Evolutionary conservation across 768 basidiomycete genomes (phyloP).

Genomic region (Macrolepiota fuliginosa): DNA sequence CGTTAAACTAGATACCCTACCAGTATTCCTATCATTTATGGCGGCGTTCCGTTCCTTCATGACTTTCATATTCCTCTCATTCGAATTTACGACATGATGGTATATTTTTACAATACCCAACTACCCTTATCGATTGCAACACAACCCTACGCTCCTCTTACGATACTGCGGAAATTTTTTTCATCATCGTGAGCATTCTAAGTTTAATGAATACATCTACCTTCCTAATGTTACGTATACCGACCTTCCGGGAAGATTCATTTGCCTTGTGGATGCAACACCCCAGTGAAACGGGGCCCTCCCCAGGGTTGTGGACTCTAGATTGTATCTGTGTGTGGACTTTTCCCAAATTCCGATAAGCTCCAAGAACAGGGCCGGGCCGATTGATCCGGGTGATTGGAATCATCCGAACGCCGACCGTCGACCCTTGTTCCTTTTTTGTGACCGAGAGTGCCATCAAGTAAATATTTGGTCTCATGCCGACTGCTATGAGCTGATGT

Average conservation of each 20-base stretch:
- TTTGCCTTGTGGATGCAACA: not conserved
- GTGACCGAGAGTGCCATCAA: not conserved
- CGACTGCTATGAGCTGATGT: not conserved
- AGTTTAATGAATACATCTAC: not conserved
- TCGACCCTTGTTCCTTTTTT: conserved; percentile 7
- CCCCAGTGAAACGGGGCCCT: not conserved
- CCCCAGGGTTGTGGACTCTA: conserved; percentile 5
- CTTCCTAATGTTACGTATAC: not conserved
- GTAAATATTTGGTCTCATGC: conserved; percentile 8
- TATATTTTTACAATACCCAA: not conserved
- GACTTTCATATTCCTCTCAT: not conserved
- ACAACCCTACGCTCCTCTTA: not conserved
- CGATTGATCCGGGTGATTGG: conserved; percentile 6
- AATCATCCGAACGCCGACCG: not conserved
- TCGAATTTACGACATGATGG: not conserved
- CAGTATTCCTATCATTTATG: not conserved
- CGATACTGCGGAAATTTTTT: not conserved
- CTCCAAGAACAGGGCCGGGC: conserved; percentile 1
- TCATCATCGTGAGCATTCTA: no score
- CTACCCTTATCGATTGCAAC: not conserved
- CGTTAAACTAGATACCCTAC: not conserved
- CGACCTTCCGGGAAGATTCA: not conserved
- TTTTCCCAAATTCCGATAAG: not conserved
- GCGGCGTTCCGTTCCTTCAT: not conserved
- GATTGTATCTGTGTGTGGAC: not conserved